phyloP scores from a whole-genome alignment of 73 alveolate species.

The Strombidium stylifer region DNA sequence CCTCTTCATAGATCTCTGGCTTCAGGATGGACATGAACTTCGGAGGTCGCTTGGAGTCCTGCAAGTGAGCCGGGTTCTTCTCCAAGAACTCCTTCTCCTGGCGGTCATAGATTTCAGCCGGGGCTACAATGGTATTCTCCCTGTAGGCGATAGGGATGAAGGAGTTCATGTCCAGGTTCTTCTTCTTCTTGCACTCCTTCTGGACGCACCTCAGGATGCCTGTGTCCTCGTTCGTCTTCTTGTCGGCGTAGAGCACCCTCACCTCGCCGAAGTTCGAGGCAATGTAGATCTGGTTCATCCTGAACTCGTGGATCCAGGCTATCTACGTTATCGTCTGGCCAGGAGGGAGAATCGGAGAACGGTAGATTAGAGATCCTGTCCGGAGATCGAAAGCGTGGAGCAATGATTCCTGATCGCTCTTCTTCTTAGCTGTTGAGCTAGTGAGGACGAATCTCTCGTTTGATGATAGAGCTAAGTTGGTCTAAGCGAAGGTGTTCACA shows the following conservation, averaged over 20 bases:
- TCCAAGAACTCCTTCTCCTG: too few species aligned
- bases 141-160: too few species aligned
- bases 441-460: conserved; percentile 55
- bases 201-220: conserved; percentile 4
- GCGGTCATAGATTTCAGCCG: background rate
- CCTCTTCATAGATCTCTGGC: conserved; percentile 38
- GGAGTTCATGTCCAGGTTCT: too few species aligned
- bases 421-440: conserved; percentile 52
- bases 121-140: conserved; percentile 40
- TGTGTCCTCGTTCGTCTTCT: conserved; percentile 54
- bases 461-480: conserved; percentile 56
- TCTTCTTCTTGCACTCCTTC: too few species aligned
- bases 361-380: conserved; percentile 32
- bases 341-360: conserved; percentile 6
- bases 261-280: conserved; percentile 62
- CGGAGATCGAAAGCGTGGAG: conserved; percentile 6
- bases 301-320: conserved; percentile 59
- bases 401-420: conserved; percentile 3
- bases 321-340: conserved; percentile 40
- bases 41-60: background rate
- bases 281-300: conserved; percentile 59
- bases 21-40: conserved; percentile 1
- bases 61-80: too few species aligned
- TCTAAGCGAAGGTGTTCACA: conserved; percentile 11
- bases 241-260: conserved; percentile 60